Conservation (phyloP, 495 filamentous ascomycete genomes). For the Xylaria palmicola region DNA sequence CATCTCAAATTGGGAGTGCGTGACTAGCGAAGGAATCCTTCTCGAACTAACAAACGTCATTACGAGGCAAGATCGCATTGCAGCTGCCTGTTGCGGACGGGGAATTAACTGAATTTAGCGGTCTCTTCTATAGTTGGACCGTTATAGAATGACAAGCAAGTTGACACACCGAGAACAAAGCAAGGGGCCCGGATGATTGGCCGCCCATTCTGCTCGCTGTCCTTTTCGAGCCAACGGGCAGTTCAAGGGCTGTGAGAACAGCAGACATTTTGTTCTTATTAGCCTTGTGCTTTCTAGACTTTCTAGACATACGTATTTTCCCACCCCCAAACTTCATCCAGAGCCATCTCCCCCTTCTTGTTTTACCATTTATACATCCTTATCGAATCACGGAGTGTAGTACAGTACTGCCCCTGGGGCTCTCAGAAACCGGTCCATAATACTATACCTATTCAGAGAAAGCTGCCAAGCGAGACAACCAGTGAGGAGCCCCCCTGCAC, state of each 20-base stretch:
- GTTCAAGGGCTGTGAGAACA: background rate
- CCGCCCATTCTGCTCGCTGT: background rate
- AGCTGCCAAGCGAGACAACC: constrained; percentile 21
- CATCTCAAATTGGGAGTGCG: constrained; percentile 2
- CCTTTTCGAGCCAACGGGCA: background rate
- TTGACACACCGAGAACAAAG: background rate
- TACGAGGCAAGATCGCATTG: background rate
- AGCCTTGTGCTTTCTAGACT: background rate
- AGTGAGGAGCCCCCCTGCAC: constrained; percentile 16
- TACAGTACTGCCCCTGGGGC: background rate
- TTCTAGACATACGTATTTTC: background rate
- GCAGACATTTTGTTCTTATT: background rate
- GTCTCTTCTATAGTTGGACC: background rate
- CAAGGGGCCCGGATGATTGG: constrained; percentile 11
- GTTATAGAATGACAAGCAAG: background rate
- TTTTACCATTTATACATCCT: background rate
- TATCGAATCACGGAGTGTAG: too few relatives aligned
- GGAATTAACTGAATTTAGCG: background rate
- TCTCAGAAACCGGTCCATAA: background rate
- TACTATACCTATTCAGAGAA: constrained; percentile 14
- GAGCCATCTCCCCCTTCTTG: background rate
- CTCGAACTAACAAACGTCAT: background rate
- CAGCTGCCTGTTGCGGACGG: constrained; percentile 7
- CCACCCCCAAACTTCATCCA: background rate
- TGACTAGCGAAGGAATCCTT: constrained; percentile 6